A percentile compares a stretch with the other conserved stretches of the same genome.
phyloP scores from a whole-genome alignment of 768 basidiomycete genomes.

The Naganishia antarctica region DNA sequence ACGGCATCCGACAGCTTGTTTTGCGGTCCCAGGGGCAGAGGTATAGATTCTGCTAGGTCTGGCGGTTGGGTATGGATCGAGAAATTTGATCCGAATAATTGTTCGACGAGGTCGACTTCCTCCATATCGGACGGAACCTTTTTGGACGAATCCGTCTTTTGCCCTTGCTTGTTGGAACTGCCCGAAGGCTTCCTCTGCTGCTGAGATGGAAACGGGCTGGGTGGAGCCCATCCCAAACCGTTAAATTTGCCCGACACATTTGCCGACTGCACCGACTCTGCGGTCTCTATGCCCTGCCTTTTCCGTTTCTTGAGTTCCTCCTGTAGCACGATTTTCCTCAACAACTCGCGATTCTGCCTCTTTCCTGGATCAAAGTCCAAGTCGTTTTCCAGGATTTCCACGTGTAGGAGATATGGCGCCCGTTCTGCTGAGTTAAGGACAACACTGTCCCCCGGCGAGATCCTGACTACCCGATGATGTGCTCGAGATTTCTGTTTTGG shows the following conservation, averaged over 20 bases:
- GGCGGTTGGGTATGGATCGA: constrained; percentile 64
- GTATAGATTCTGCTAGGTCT: constrained; percentile 79
- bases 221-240: constrained; percentile 12
- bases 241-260: constrained; percentile 3
- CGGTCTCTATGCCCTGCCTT: constrained; percentile 29
- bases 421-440: constrained; percentile 96
- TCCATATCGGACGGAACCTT: constrained; percentile 56
- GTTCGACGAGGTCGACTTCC: constrained; percentile 95
- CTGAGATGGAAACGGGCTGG: neutral
- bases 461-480: constrained; percentile 92
- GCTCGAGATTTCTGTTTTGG: constrained; percentile 55
- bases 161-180: neutral
- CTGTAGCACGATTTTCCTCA: constrained; percentile 55
- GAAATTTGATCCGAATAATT: constrained; percentile 76
- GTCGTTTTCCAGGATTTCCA: constrained; percentile 84
- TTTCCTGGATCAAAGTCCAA: constrained; percentile 85
- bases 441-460: constrained; percentile 94
- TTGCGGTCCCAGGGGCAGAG: constrained; percentile 74
- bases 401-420: constrained; percentile 83
- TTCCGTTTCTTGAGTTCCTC: constrained; percentile 48
- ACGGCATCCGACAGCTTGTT: constrained; percentile 84
- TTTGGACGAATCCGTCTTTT: neutral
- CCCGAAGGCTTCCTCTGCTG: constrained; percentile 3
- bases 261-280: constrained; percentile 11
- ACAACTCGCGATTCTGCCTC: constrained; percentile 74